These are phyloP conservation scores for Cerioporus squamosus DNA, from an alignment of 1,284 basidiomycete species.

Conservation along the genomic window DNA sequence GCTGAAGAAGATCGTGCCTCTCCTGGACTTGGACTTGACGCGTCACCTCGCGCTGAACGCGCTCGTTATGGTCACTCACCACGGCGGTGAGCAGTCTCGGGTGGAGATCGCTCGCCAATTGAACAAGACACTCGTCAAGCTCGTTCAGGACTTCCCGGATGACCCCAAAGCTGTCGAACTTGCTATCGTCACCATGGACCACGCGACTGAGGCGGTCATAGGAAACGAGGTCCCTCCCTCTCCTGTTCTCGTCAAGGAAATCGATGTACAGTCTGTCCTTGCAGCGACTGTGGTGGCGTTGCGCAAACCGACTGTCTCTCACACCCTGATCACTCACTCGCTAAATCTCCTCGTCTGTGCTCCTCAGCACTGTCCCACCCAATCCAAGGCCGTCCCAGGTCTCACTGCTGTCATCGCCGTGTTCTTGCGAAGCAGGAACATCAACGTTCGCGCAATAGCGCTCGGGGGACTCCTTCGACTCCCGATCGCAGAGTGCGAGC, in stretches of 20 bases:
- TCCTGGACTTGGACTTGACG: conserved; percentile 48
- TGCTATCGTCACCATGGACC: conserved; percentile 50
- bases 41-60: conserved; percentile 56
- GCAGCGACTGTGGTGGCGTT: conserved; percentile 26
- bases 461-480: conserved; percentile 55
- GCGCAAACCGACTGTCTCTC: conserved; percentile 43
- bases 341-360: conserved; percentile 46
- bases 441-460: conserved; percentile 48
- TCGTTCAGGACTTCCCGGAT: conserved; percentile 51
- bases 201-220: conserved; percentile 48
- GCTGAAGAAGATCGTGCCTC: conserved; percentile 52
- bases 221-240: conserved; percentile 41
- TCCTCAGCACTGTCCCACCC: conserved; percentile 46
- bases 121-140: conserved; percentile 40
- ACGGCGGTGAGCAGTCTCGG: conserved; percentile 53
- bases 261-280: conserved; percentile 3
- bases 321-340: conserved; percentile 52
- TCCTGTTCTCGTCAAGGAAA: conserved; percentile 32
- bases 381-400: conserved; percentile 45
- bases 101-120: conserved; percentile 50
- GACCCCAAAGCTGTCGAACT: conserved; percentile 53
- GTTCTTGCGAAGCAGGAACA: conserved; percentile 52
- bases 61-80: conserved; percentile 59
- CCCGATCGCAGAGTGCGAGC: conserved; percentile 42
- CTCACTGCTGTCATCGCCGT: conserved; percentile 55